Evolutionary conservation across 352 stramenopile genomes (phyloP), one percentile per base, ranked within the genome.

Genomic region (Phytophthora colocasiae): DNA sequence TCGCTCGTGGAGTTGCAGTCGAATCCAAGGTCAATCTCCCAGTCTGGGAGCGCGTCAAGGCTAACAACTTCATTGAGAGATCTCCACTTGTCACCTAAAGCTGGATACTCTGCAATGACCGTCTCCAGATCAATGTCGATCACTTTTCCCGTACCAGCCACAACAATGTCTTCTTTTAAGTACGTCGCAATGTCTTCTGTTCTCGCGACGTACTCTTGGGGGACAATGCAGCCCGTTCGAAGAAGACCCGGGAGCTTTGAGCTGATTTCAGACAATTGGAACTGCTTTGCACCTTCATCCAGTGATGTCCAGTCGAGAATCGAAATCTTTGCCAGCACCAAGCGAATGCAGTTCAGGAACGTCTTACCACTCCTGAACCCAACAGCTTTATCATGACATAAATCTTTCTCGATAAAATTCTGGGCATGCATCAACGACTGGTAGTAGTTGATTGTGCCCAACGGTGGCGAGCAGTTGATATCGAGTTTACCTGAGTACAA

Each of bases 221-320:
- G 75, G 22, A 77, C 51, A 24, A 85, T 53, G 6, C 69, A 75
- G 1, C 82, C 85, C 1, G 75, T 86, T 32, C 78, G 78, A 10
- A 91, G 22, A 14, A 90, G 45, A 2, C 71, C 74, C 2, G 82
- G 56, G 0, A 93, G 45, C 43, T 87, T 84, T 0, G 69, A 71
- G 8, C 51, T 71, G 14, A 88, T 46, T 49, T 93, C 85, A 4
- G 75, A 66, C 8, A 93, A 39, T 45, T 89, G 78, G 26, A 91
- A 78, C 44, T 75, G 60, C 71, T 79, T 50, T 49, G 78, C 68
- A 12, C 75, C 83, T 58, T 91, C 78, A 49, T 95, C 87, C 5
- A 93, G 58, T 0, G 78, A 89, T 2, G 87, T 95, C 83, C 85
- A 95, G 41, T 93, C 85, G 17, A 95, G 45, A 52, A 93, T 91